Evolutionary conservation across 2,329 filamentous ascomycete genomes (phyloP).

Genomic region (Paecilomyces dactylethromorphus): DNA sequence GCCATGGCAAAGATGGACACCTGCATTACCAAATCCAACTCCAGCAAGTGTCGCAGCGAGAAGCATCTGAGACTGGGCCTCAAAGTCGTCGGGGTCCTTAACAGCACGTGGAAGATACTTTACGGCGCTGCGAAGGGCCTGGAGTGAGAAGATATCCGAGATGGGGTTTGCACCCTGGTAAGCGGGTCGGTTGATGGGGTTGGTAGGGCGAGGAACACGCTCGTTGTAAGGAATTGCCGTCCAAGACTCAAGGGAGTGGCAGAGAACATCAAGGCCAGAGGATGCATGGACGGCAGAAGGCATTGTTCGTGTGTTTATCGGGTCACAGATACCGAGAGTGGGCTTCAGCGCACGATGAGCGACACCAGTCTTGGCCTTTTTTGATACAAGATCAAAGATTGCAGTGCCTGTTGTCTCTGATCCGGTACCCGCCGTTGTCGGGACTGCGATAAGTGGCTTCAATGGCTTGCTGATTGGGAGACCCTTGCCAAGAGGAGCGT

Average conservation of each 20-base stretch:
- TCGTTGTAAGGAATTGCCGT: constrained; percentile 93
- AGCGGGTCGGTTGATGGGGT: constrained; percentile 84
- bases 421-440: constrained; percentile 79
- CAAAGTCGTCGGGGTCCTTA: constrained; percentile 78
- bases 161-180: constrained; percentile 98
- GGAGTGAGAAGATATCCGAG: constrained; percentile 90
- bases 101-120: constrained; percentile 89
- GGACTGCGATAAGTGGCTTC: constrained; percentile 72
- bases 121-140: constrained; percentile 73
- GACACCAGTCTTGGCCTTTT: constrained; percentile 90
- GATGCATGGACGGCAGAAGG: constrained; percentile 86
- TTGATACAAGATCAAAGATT: constrained; percentile 89
- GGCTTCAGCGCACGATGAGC: constrained; percentile 94
- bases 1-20: constrained; percentile 81
- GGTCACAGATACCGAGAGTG: constrained; percentile 78
- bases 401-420: constrained; percentile 96
- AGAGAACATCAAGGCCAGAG: constrained; percentile 89
- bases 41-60: constrained; percentile 89
- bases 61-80: constrained; percentile 93
- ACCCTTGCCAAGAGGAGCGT: constrained; percentile 84
- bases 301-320: constrained; percentile 93
- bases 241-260: constrained; percentile 93
- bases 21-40: constrained; percentile 95
- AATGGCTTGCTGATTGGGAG: constrained; percentile 64
- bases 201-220: constrained; percentile 73